Percentiles rank a stretch among this genome's conserved stretches.
Evolutionary conservation across 768 basidiomycete genomes (phyloP).

Genomic region (Xerocomus potaroensis): DNA sequence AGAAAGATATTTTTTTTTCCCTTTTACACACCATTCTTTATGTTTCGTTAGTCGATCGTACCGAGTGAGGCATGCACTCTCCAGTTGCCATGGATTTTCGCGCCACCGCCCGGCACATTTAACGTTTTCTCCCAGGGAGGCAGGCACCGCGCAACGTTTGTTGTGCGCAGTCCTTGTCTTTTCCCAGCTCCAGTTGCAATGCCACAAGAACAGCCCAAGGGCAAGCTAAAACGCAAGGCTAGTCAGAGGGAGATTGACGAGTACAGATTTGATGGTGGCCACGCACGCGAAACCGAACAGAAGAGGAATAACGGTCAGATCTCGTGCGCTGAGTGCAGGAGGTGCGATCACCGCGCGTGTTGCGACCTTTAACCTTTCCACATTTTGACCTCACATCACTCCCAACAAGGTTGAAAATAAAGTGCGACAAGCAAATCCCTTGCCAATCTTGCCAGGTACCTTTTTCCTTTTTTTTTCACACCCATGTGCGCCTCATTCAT

Average conservation of each 20-base stretch:
- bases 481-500: neutral
- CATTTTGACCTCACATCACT: slow-evolving; percentile 18
- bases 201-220: slow-evolving; percentile 54
- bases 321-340: slow-evolving; percentile 78
- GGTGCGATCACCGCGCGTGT: slow-evolving; percentile 55
- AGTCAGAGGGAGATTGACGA: slow-evolving; percentile 50
- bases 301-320: slow-evolving; percentile 74
- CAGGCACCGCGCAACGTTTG: slow-evolving; percentile 11
- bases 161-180: slow-evolving; percentile 5
- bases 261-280: slow-evolving; percentile 45
- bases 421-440: slow-evolving; percentile 79
- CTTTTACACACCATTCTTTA: neutral
- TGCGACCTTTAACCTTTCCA: slow-evolving; percentile 18
- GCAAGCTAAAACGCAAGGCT: slow-evolving; percentile 46
- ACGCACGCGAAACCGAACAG: slow-evolving; percentile 65
- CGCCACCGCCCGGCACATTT: slow-evolving; percentile 25
- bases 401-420: slow-evolving; percentile 74
- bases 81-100: slow-evolving; percentile 22
- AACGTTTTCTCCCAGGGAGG: slow-evolving; percentile 21
- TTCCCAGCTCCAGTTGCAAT: slow-evolving; percentile 29
- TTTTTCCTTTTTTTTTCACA: neutral
- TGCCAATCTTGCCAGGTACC: slow-evolving; percentile 70
- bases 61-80: slow-evolving; percentile 4
- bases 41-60: slow-evolving; percentile 1
- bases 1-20: neutral